Evolutionary conservation across 352 stramenopile genomes (phyloP).

Genomic region (Phytophthora crassamura): DNA sequence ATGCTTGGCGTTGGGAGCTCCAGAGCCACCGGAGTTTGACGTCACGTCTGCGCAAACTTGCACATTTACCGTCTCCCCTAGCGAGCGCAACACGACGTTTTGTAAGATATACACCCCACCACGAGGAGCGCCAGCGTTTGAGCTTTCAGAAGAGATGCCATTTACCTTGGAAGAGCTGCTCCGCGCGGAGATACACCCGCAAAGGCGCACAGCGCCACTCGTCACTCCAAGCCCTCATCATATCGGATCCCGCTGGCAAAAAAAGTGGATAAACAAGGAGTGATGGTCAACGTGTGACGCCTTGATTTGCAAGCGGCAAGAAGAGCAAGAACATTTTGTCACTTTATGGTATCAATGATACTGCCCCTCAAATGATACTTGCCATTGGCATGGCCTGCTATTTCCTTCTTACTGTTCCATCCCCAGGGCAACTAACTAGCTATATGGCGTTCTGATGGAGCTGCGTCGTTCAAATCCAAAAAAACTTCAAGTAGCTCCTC

Average conservation of each 20-base stretch:
- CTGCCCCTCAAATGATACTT: too few species aligned
- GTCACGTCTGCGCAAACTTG: conserved; percentile 42
- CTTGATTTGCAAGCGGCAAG: background rate
- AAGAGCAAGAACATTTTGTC: background rate
- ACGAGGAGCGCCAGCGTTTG: conserved; percentile 2
- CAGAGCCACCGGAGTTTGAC: conserved; percentile 1
- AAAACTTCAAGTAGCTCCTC: conserved; percentile 41
- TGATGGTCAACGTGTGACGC: conserved; percentile 12
- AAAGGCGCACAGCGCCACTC: conserved; percentile 69
- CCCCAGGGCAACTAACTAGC: conserved; percentile 14
- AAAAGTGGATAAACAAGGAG: conserved; percentile 15
- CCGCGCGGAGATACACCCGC: conserved; percentile 54
- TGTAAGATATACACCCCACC: conserved; percentile 8
- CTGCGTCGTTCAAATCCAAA: conserved; percentile 30
- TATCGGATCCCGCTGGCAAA: conserved; percentile 8
- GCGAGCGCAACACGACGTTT: background rate
- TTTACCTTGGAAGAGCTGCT: conserved; percentile 73
- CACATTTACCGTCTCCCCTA: conserved; percentile 56
- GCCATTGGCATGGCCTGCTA: conserved; percentile 7
- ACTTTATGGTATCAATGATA: too few species aligned
- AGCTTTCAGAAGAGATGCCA: background rate
- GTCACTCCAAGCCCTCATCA: conserved; percentile 68
- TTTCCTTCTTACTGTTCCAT: conserved; percentile 22
- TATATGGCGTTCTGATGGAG: conserved; percentile 18
- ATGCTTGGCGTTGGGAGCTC: background rate